phyloP scores from a whole-genome alignment of 768 basidiomycete species.

The Hygrocybe coccinea region DNA sequence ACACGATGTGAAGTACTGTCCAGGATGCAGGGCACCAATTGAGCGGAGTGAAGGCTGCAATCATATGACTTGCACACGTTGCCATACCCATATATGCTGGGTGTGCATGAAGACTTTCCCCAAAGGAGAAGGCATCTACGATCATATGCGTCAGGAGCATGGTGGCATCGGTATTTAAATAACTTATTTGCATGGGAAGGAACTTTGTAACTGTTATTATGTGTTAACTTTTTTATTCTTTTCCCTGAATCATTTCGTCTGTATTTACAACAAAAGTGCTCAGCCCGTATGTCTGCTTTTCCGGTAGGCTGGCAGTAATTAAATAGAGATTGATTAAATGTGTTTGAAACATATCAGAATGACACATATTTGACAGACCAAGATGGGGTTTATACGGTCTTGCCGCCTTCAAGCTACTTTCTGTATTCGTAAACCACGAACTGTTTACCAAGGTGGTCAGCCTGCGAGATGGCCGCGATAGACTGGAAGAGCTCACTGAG shows the following conservation, averaged over 20 bases:
- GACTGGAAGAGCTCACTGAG: constrained; percentile 32
- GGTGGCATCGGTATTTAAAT: constrained; percentile 53
- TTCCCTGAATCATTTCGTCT: no score
- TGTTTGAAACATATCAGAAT: neutral
- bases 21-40: constrained; percentile 64
- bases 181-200: constrained; percentile 5
- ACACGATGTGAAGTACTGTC: constrained; percentile 71
- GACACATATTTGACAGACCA: neutral
- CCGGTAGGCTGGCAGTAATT: neutral
- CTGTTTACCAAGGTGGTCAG: constrained; percentile 19
- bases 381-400: constrained; percentile 6
- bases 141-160: constrained; percentile 66
- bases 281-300: neutral
- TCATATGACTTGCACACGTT: constrained; percentile 74
- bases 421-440: constrained; percentile 39
- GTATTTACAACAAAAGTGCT: no score
- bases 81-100: constrained; percentile 79
- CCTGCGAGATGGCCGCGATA: neutral
- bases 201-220: neutral
- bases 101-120: constrained; percentile 69
- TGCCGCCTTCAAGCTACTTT: no score
- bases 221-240: constrained; percentile 3
- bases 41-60: constrained; percentile 75
- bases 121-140: constrained; percentile 65
- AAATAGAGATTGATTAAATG: neutral